phyloP scores from a whole-genome alignment of 306 rosid species.

The Cajanus cajan region DNA sequence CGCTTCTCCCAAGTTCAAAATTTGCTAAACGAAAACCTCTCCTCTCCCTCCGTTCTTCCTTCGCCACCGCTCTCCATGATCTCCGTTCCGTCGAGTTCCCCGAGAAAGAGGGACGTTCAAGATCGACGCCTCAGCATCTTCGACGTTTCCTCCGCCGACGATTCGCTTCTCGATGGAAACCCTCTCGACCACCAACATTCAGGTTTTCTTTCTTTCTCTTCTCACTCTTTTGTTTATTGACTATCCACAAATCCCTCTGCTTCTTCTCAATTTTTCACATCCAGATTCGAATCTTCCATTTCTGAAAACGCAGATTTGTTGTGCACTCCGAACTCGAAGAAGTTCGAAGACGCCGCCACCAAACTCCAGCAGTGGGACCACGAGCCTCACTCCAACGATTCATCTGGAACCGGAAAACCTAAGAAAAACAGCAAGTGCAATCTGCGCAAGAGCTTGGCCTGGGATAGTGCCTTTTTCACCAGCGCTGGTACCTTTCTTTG shows the following conservation, averaged over 20 bases:
- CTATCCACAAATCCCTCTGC: background rate
- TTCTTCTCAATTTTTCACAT: background rate
- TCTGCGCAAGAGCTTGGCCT: slow-evolving; percentile 92
- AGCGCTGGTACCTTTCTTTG: slow-evolving; percentile 61
- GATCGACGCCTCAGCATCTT: slow-evolving; percentile 79
- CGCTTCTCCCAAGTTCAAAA: slow-evolving; percentile 36
- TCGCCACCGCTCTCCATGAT: slow-evolving; percentile 20
- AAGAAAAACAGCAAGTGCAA: slow-evolving; percentile 67
- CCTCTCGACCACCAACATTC: slow-evolving; percentile 26
- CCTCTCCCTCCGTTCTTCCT: background rate
- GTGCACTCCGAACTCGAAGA: slow-evolving; percentile 44
- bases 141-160: slow-evolving; percentile 86
- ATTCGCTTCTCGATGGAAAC: slow-evolving; percentile 57
- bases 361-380: slow-evolving; percentile 45
- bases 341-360: slow-evolving; percentile 48
- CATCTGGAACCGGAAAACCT: slow-evolving; percentile 44
- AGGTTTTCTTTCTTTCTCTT: slow-evolving; percentile 42
- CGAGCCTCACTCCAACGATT: slow-evolving; percentile 45
- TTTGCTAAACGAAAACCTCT: background rate
- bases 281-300: background rate
- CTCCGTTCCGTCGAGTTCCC: slow-evolving; percentile 37
- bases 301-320: slow-evolving; percentile 47
- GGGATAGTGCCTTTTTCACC: slow-evolving; percentile 96
- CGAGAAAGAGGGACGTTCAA: slow-evolving; percentile 31
- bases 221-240: no score